A percentile compares a stretch with the other conserved stretches of the same genome.
These are phyloP conservation scores for Didymella pinodella DNA, from an alignment of 2,329 filamentous ascomycete species.

Conservation along the genomic window DNA sequence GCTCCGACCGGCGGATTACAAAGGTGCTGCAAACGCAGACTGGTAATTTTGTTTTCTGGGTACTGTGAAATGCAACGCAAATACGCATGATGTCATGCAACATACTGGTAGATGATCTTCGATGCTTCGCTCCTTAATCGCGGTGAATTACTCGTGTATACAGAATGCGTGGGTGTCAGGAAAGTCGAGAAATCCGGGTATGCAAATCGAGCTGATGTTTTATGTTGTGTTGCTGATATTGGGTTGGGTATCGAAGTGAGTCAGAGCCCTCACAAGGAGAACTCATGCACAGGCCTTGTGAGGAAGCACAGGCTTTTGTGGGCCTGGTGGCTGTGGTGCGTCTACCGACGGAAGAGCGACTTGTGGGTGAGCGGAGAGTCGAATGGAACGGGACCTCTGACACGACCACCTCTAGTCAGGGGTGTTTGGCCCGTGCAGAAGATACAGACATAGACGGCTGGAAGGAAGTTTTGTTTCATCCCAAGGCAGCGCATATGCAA, in stretches of 20 bases:
- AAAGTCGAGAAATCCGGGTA: conserved; percentile 10
- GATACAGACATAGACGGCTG: conserved; percentile 51
- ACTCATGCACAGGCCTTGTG: background rate
- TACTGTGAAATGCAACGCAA: background rate
- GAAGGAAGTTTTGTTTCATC: conserved; percentile 58
- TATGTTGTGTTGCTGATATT: background rate
- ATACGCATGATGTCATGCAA: conserved; percentile 7
- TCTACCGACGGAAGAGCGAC: conserved; percentile 39
- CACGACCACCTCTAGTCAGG: conserved; percentile 42
- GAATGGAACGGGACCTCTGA: conserved; percentile 38
- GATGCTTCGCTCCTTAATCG: conserved; percentile 1
- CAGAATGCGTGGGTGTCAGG: conserved; percentile 1
- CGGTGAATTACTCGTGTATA: conserved; percentile 12
- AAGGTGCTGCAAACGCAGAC: background rate
- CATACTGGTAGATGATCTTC: background rate
- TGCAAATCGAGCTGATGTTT: conserved; percentile 1
- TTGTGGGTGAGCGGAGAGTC: conserved; percentile 47
- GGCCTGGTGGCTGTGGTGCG: background rate
- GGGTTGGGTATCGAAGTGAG: background rate
- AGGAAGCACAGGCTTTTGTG: background rate
- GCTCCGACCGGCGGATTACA: conserved; percentile 16
- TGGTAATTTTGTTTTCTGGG: background rate
- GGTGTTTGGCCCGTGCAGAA: conserved; percentile 52
- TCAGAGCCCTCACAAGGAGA: background rate
- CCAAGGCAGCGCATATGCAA: conserved; percentile 67